Evolutionary conservation across 2,329 filamentous ascomycete species (phyloP).

Genomic region (Monilinia aucupariae): DNA sequence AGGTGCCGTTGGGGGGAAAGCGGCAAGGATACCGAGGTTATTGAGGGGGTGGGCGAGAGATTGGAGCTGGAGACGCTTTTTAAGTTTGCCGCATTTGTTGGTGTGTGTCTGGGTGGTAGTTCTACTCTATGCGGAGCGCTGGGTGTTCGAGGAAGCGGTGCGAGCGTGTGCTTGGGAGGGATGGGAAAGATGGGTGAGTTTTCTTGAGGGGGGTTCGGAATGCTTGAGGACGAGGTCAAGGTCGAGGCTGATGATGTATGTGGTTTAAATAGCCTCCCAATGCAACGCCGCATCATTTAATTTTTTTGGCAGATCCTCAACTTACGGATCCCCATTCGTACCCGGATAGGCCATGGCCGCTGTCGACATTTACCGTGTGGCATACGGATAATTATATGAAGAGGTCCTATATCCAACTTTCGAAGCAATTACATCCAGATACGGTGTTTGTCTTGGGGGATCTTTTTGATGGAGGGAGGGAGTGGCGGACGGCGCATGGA

Average conservation of each 20-base stretch:
- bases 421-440: slow-evolving; percentile 72
- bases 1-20: slow-evolving; percentile 19
- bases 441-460: slow-evolving; percentile 89
- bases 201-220: background rate
- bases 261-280: slow-evolving; percentile 56
- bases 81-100: slow-evolving; percentile 62
- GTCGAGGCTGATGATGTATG: slow-evolving; percentile 23
- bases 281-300: slow-evolving; percentile 70
- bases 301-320: slow-evolving; percentile 67
- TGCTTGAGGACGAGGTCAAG: background rate
- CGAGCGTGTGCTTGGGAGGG: slow-evolving; percentile 71
- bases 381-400: slow-evolving; percentile 90
- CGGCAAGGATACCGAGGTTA: slow-evolving; percentile 18
- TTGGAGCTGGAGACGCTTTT: slow-evolving; percentile 45
- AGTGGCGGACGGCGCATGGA: slow-evolving; percentile 74
- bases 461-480: slow-evolving; percentile 88
- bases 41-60: slow-evolving; percentile 36
- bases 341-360: slow-evolving; percentile 63
- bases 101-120: slow-evolving; percentile 69
- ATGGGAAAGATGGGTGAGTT: slow-evolving; percentile 88
- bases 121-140: slow-evolving; percentile 80
- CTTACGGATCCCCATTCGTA: slow-evolving; percentile 72
- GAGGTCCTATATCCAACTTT: slow-evolving; percentile 73
- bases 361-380: slow-evolving; percentile 59
- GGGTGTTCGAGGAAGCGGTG: slow-evolving; percentile 66